A percentile compares a stretch with the other conserved stretches of the same genome.
Evolutionary conservation across 768 basidiomycete species (phyloP).

Genomic region (Rhodotorula paludigena): DNA sequence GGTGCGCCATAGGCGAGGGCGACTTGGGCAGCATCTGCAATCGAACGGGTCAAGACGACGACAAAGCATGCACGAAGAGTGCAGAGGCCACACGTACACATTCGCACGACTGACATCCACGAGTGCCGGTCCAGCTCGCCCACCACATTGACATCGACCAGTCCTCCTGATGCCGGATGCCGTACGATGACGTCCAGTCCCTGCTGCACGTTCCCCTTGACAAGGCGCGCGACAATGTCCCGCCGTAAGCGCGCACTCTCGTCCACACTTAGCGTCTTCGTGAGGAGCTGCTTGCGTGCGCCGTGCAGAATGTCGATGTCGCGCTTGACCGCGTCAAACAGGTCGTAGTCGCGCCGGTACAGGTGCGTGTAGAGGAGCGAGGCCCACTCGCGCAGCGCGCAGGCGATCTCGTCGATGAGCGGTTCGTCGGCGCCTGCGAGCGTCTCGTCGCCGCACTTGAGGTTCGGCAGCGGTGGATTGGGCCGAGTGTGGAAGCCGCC

Average conservation of each 20-base stretch:
- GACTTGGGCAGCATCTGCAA: constrained; percentile 64
- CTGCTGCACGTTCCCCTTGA: constrained; percentile 84
- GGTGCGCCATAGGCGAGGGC: constrained; percentile 60
- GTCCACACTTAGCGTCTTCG: constrained; percentile 74
- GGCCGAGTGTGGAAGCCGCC: constrained; percentile 55
- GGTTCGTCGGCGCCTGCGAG: constrained; percentile 74
- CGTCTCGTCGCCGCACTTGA: constrained; percentile 92
- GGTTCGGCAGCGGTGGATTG: constrained; percentile 81
- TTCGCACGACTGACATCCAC: constrained; percentile 16
- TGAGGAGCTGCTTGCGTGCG: constrained; percentile 82
- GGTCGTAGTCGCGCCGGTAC: constrained; percentile 76
- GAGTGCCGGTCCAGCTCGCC: constrained; percentile 1
- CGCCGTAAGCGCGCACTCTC: constrained; percentile 74
- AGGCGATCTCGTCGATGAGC: constrained; percentile 94
- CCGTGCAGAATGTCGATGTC: constrained; percentile 88
- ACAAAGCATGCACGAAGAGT: neutral
- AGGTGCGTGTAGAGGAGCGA: constrained; percentile 85
- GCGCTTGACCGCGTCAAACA: constrained; percentile 77
- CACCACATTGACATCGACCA: constrained; percentile 58
- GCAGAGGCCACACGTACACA: constrained; percentile 19
- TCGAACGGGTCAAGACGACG: constrained; percentile 46
- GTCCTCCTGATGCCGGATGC: constrained; percentile 81
- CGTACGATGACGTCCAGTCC: constrained; percentile 93
- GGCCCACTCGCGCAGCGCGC: constrained; percentile 94
- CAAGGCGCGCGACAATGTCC: constrained; percentile 81